A percentile compares a stretch with the other conserved stretches of the same genome.
These are phyloP conservation scores for Ambrosiella xylebori DNA, from an alignment of 2,329 filamentous ascomycete genomes.

Conservation along the genomic window DNA sequence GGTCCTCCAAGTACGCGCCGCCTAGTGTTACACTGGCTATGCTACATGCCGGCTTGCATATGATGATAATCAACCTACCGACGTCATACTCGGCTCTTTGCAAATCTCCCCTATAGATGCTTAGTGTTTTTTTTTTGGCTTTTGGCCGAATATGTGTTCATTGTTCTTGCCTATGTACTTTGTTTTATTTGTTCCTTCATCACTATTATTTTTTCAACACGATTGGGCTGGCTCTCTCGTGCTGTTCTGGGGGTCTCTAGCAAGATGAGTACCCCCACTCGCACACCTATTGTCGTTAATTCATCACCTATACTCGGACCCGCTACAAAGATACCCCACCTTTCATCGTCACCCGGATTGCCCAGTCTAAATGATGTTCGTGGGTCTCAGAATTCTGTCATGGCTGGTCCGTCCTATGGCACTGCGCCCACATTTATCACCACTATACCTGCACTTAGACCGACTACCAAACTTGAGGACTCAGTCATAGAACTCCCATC, in stretches of 20 bases:
- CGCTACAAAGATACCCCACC: not conserved
- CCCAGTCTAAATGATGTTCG: not conserved
- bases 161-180: not conserved
- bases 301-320: not conserved
- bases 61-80: too few relatives aligned
- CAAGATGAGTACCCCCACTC: not conserved
- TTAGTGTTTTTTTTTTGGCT: not conserved
- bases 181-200: not conserved
- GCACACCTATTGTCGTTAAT: not conserved
- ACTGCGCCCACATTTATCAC: not conserved
- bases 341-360: not conserved
- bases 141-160: not conserved
- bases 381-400: not conserved
- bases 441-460: not conserved
- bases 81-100: too few relatives aligned
- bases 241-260: not conserved
- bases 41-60: too few relatives aligned
- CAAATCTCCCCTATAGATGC: too few relatives aligned
- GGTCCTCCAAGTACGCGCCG: not conserved
- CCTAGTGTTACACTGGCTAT: too few relatives aligned
- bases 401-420: not conserved
- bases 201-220: not conserved
- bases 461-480: not conserved
- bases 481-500: constrained; percentile 8
- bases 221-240: not conserved